Evolutionary conservation across 768 basidiomycete species (phyloP).

Genomic region (Amanita rimosa): DNA sequence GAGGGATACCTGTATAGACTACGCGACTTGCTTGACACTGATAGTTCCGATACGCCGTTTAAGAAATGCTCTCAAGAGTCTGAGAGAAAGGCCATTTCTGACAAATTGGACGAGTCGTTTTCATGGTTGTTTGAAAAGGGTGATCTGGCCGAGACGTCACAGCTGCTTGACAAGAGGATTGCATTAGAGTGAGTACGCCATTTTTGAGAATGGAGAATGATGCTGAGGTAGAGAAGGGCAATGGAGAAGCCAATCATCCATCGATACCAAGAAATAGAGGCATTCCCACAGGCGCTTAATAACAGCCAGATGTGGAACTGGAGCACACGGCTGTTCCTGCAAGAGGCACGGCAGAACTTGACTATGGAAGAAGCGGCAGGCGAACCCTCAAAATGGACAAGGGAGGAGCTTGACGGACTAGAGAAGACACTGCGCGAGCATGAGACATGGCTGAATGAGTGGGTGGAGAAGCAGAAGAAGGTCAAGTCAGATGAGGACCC

Average conservation of each 20-base stretch:
- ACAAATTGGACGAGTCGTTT: constrained; percentile 63
- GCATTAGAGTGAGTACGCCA: constrained; percentile 65
- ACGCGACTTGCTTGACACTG: constrained; percentile 68
- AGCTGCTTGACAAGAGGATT: constrained; percentile 64
- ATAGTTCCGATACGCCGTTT: constrained; percentile 60
- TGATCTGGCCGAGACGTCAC: constrained; percentile 69
- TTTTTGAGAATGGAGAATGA: not conserved
- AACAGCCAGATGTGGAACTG: constrained; percentile 83
- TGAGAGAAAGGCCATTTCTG: constrained; percentile 59
- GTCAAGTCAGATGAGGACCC: constrained; percentile 72
- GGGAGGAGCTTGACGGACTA: constrained; percentile 73
- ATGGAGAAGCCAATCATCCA: constrained; percentile 75
- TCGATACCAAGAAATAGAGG: constrained; percentile 83
- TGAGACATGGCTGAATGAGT: constrained; percentile 73
- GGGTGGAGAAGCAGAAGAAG: constrained; percentile 73
- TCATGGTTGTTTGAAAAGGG: constrained; percentile 79
- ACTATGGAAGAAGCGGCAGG: constrained; percentile 51
- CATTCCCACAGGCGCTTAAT: constrained; percentile 75
- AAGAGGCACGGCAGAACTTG: constrained; percentile 65
- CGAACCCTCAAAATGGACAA: constrained; percentile 70
- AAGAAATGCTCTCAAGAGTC: constrained; percentile 68
- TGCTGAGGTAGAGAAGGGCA: constrained; percentile 27
- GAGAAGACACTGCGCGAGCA: constrained; percentile 70
- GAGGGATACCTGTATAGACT: constrained; percentile 92
- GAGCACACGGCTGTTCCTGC: constrained; percentile 79